Evolutionary conservation across 2,329 filamentous ascomycete genomes (phyloP).

Genomic region (Penicillium decumbens): DNA sequence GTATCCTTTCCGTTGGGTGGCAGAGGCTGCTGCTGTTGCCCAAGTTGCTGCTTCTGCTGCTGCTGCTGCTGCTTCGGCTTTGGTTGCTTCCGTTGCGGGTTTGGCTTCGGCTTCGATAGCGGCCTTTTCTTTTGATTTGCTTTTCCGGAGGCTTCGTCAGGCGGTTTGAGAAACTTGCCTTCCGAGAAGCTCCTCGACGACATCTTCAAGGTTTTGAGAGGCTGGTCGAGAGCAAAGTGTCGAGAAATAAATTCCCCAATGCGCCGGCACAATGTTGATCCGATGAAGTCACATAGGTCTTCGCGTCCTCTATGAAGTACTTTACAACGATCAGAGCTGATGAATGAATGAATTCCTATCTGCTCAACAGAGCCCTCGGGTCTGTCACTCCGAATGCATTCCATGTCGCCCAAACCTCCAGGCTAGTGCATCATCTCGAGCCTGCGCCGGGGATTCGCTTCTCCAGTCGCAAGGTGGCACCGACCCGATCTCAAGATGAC

Average conservation of each 20-base stretch:
- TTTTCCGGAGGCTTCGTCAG: not conserved
- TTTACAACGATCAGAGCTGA: slow-evolving; percentile 3
- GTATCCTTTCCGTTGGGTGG: not conserved
- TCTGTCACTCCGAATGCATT: slow-evolving; percentile 60
- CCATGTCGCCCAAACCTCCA: slow-evolving; percentile 60
- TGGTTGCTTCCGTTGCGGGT: not conserved
- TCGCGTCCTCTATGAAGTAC: not conserved
- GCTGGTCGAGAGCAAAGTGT: not conserved
- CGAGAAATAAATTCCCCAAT: slow-evolving; percentile 3
- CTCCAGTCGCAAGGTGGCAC: slow-evolving; percentile 50
- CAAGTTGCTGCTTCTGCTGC: not conserved
- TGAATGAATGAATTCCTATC: slow-evolving; percentile 69
- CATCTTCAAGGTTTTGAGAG: not conserved
- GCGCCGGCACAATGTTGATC: slow-evolving; percentile 24
- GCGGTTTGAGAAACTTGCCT: not conserved
- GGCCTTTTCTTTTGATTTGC: not conserved
- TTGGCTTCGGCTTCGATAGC: not conserved
- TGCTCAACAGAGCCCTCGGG: slow-evolving; percentile 72
- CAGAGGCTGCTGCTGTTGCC: not conserved
- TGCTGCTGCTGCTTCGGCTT: not conserved
- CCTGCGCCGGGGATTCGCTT: slow-evolving; percentile 65
- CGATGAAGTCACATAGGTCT: slow-evolving; percentile 27
- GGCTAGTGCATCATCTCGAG: slow-evolving; percentile 65
- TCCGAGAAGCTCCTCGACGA: not conserved
- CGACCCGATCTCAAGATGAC: slow-evolving; percentile 8